These are phyloP conservation scores for Debaryomyces udenii DNA, from an alignment of 1,139 yeast species.

Conservation along the genomic window DNA sequence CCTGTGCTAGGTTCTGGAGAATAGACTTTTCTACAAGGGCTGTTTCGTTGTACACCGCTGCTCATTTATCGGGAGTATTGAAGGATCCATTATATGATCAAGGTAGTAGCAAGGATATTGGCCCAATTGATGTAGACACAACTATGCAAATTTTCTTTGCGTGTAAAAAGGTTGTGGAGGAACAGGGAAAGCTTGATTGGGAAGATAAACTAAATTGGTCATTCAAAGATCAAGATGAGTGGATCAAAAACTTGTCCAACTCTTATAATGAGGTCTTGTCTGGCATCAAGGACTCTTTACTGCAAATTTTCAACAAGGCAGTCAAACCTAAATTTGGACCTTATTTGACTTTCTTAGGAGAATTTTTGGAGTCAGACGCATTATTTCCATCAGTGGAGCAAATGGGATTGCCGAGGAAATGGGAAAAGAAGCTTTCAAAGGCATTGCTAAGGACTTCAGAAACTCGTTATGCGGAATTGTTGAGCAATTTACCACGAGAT, in stretches of 20 bases:
- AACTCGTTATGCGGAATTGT: slow-evolving; percentile 57
- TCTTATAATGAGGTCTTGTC: slow-evolving; percentile 53
- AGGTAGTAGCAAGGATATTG: slow-evolving; percentile 25
- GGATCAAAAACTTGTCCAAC: slow-evolving; percentile 51
- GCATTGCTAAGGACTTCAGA: slow-evolving; percentile 58
- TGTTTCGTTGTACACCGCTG: slow-evolving; percentile 55
- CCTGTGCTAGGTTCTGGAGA: slow-evolving; percentile 64
- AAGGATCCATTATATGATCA: slow-evolving; percentile 30
- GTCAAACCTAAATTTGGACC: slow-evolving; percentile 69
- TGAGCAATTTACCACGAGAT: slow-evolving; percentile 68
- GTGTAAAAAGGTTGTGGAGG: slow-evolving; percentile 35
- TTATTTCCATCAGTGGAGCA: slow-evolving; percentile 40
- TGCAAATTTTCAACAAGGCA: slow-evolving; percentile 47
- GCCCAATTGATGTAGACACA: slow-evolving; percentile 34
- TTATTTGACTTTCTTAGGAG: slow-evolving; percentile 51
- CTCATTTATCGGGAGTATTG: slow-evolving; percentile 45
- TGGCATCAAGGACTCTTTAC: slow-evolving; percentile 48
- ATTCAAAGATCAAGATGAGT: slow-evolving; percentile 50
- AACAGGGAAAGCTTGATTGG: slow-evolving; percentile 37
- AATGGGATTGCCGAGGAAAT: slow-evolving; percentile 46
- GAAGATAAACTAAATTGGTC: slow-evolving; percentile 48
- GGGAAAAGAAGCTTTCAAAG: slow-evolving; percentile 55
- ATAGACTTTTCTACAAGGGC: slow-evolving; percentile 56
- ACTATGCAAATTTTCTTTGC: slow-evolving; percentile 32
- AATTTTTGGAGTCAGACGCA: slow-evolving; percentile 53